Evolutionary conservation across 2,329 filamentous ascomycete species (phyloP), one percentile per base, ranked within the genome.

Genomic region (Truncatella angustata): DNA sequence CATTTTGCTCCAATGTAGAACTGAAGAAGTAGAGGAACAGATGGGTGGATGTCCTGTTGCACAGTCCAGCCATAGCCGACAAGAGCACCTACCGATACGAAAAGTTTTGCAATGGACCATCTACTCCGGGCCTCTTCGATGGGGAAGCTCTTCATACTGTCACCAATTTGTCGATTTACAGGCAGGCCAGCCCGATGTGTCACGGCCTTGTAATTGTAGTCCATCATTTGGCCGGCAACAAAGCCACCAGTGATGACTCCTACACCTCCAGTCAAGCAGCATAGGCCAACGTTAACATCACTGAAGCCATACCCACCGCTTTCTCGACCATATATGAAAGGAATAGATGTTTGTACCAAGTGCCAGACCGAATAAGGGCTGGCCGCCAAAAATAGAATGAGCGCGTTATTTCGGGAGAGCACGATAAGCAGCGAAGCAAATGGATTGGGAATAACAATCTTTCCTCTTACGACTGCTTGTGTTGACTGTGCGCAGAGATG

Each of bases 131-230:
- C 64, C 16, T 53, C 21, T 48, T 69, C 66, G 34, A 68, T 63
- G 4, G 63, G 65, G 49, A 69, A 67, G 3, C 54, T 63, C 4
- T 61, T 59, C n/a, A 84, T 65, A 52, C 81, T 74, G 51, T 77
- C 72, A 14, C 75, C 68, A 40, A 72, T 70, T 43, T 70, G 74
- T 54, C 66, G 71, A 43, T 70, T 70, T 44, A 80, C 70, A 1
- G 66, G 53, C 10, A 80, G 64, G 7, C 73, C 73, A 1, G 74
- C 62, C 5, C 66, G 64, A 10, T 20, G n/a, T 16, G 47, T 45
- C 12, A 23, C 21, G 5, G 9, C 10, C 16, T 28, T 3, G 36
- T 43, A 53, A 7, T 44, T 43, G 26, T 9, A 35, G 28, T 50
- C 46, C 51, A 50, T 50, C 32, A 34, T 18, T 30, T 18, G 28